phyloP scores from a whole-genome alignment of 2,329 filamentous ascomycete species.

The Fusarium annulatum region DNA sequence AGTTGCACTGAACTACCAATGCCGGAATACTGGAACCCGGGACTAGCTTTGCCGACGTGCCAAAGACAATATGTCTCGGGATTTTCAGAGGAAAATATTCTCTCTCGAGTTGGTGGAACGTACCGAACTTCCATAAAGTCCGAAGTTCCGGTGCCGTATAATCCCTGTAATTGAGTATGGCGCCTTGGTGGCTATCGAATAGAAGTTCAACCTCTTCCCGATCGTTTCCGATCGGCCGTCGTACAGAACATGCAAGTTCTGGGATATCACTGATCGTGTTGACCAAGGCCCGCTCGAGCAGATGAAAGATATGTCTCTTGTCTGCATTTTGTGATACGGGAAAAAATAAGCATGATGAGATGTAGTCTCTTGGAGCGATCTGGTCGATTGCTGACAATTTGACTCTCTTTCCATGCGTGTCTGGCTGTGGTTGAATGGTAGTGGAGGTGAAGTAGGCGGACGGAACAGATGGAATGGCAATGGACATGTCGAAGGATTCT shows the following conservation, averaged over 20 bases:
- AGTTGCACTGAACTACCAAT: constrained; percentile 6
- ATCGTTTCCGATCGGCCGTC: neutral
- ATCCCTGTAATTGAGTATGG: constrained; percentile 11
- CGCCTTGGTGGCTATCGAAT: constrained; percentile 1
- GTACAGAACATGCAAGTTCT: constrained; percentile 17
- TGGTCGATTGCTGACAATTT: constrained; percentile 16
- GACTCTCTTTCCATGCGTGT: neutral
- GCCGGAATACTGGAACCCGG: neutral
- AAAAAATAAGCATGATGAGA: constrained; percentile 9
- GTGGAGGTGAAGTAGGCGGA: neutral
- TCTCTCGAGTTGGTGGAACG: constrained; percentile 3
- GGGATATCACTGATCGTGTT: constrained; percentile 11
- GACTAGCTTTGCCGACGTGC: constrained; percentile 1
- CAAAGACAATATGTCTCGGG: constrained; percentile 7
- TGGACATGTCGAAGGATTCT: neutral
- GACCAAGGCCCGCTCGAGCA: neutral
- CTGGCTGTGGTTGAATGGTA: constrained; percentile 3
- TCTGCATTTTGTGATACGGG: neutral
- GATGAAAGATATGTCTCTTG: neutral
- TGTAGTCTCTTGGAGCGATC: constrained; percentile 20
- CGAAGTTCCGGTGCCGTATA: constrained; percentile 9
- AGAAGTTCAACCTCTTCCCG: constrained; percentile 17
- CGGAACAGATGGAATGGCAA: neutral
- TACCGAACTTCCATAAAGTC: neutral
- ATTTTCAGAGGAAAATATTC: constrained; percentile 1